Evolutionary conservation across 257 asterid genomes (phyloP).

Genomic region (Solanum rostratum): DNA sequence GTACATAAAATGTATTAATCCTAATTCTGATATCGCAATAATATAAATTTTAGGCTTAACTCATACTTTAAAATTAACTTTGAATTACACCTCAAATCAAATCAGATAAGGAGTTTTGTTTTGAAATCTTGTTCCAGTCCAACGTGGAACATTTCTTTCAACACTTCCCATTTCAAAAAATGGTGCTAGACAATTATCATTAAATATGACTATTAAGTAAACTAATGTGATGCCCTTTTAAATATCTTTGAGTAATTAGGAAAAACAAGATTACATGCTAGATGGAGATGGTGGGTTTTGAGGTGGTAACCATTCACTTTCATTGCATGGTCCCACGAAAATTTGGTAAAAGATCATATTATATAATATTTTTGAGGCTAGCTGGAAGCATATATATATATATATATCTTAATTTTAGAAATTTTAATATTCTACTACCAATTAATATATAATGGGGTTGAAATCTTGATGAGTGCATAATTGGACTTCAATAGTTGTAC

Average conservation of each 20-base stretch:
- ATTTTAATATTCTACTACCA: not conserved
- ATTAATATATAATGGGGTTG: not conserved
- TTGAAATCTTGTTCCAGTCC: too few relatives aligned
- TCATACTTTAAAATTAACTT: not conserved
- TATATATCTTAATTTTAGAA: not conserved
- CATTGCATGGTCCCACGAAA: not conserved
- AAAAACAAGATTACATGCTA: slow-evolving; percentile 1
- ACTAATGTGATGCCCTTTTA: slow-evolving; percentile 5
- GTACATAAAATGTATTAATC: too few relatives aligned
- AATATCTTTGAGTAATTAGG: slow-evolving; percentile 8
- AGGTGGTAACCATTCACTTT: slow-evolving; percentile 9
- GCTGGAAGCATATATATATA: not conserved
- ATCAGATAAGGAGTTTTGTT: not conserved
- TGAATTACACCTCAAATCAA: rapidly evolving
- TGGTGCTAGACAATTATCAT: not conserved
- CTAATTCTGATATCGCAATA: too few relatives aligned
- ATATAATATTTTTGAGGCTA: not conserved
- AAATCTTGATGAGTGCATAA: not conserved
- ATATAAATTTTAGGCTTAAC: too few relatives aligned
- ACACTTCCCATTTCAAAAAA: not conserved
- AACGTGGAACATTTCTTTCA: not conserved
- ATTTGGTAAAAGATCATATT: not conserved
- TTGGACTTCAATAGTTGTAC: not conserved
- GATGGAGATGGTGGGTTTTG: slow-evolving; percentile 18
- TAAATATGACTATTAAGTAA: slow-evolving; percentile 15